Percentiles rank a stretch among this genome's conserved stretches.
These are phyloP conservation scores for Neofusicoccum ribis DNA, from an alignment of 2,329 filamentous ascomycete genomes.

Conservation along the genomic window DNA sequence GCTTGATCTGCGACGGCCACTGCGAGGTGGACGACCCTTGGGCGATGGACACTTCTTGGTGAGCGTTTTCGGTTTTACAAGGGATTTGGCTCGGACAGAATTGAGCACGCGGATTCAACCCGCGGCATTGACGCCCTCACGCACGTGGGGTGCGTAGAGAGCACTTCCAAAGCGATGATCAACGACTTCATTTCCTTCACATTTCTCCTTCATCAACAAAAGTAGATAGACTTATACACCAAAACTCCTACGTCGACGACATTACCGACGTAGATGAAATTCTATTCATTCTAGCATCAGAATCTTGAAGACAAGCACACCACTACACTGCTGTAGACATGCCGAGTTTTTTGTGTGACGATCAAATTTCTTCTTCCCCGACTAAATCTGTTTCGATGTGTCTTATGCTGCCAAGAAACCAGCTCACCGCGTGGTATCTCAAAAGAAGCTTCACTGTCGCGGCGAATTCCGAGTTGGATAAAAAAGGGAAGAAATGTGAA, in stretches of 20 bases:
- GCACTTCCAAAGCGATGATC: slow-evolving; percentile 13
- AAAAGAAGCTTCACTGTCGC: not conserved
- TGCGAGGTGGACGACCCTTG: slow-evolving; percentile 12
- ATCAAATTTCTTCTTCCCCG: too few species aligned
- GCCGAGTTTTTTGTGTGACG: too few species aligned
- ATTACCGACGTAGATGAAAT: slow-evolving; percentile 7
- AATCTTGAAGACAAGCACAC: not conserved
- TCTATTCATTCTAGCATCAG: slow-evolving; percentile 5
- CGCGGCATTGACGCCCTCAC: slow-evolving; percentile 6
- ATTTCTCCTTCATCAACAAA: not conserved
- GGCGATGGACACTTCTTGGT: slow-evolving; percentile 14
- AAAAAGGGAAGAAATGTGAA: not conserved
- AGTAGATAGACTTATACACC: slow-evolving; percentile 14
- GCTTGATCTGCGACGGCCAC: slow-evolving; percentile 13
- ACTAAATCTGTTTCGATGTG: too few species aligned
- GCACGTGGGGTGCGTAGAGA: slow-evolving; percentile 8
- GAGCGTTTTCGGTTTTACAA: not conserved
- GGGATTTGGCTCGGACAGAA: slow-evolving; percentile 12
- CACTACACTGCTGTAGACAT: too few species aligned
- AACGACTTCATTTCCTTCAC: not conserved
- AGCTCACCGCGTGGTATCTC: slow-evolving; percentile 16
- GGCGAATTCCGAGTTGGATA: not conserved
- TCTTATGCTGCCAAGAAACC: not conserved
- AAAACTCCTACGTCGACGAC: slow-evolving; percentile 8
- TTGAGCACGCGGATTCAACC: not conserved